phyloP scores from a whole-genome alignment of 2,329 filamentous ascomycete species.

The Fusarium sp. region DNA sequence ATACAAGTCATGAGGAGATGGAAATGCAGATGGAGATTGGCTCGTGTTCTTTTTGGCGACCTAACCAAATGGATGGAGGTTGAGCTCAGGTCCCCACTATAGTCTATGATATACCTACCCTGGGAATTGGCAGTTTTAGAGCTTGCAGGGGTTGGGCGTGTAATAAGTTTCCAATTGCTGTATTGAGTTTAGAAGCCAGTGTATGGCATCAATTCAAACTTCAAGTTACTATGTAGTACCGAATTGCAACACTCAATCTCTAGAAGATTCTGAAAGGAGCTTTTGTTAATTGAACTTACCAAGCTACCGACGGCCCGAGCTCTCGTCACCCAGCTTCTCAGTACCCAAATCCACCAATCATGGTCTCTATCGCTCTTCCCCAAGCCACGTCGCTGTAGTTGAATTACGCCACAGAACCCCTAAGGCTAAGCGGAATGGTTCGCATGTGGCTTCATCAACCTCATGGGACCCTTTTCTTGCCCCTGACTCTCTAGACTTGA shows the following conservation, averaged over 20 bases:
- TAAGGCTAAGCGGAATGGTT: conserved; percentile 34
- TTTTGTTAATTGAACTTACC: background rate
- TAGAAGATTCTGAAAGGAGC: conserved; percentile 12
- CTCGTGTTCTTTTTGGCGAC: conserved; percentile 32
- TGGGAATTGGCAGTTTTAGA: conserved; percentile 14
- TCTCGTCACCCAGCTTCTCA: conserved; percentile 17
- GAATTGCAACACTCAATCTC: background rate
- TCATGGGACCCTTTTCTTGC: conserved; percentile 21
- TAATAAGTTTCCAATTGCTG: background rate
- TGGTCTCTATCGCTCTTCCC: background rate
- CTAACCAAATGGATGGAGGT: conserved; percentile 4
- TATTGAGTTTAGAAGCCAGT: background rate
- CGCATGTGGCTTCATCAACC: conserved; percentile 35
- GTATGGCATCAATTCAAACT: background rate
- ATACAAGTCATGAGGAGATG: conserved; percentile 34
- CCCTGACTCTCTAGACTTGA: background rate
- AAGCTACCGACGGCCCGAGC: conserved; percentile 34
- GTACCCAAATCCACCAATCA: conserved; percentile 27
- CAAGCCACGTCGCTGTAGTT: conserved; percentile 15
- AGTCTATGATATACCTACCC: conserved; percentile 5
- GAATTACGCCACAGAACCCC: conserved; percentile 20
- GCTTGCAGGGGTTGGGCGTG: background rate
- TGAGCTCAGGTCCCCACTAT: conserved; percentile 21
- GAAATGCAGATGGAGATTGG: conserved; percentile 30
- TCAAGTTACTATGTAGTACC: background rate